These are phyloP conservation scores for Nakaseomyces delphensis DNA, from an alignment of 1,139 yeast species.

Conservation along the genomic window DNA sequence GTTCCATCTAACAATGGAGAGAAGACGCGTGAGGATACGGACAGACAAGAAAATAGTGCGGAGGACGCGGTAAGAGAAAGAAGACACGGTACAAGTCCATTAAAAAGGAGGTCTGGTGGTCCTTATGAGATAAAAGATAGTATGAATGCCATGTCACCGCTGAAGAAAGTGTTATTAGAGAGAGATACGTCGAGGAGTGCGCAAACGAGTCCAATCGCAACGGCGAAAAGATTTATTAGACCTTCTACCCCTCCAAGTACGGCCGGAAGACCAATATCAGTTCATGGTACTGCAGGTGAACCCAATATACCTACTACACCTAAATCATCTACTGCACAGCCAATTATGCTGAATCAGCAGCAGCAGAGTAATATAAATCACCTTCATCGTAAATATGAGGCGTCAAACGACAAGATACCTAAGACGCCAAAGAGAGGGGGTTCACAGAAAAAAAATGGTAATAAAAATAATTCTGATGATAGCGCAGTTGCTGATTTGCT, in stretches of 20 bases:
- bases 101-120: conserved; percentile 2
- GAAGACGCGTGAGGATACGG: conserved; percentile 7
- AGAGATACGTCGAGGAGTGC: conserved; percentile 3
- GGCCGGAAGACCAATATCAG: neutral
- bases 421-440: neutral
- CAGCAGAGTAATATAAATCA: neutral
- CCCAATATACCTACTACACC: neutral
- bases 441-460: conserved; percentile 7
- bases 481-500: conserved; percentile 31
- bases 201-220: conserved; percentile 1
- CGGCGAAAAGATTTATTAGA: conserved; percentile 1
- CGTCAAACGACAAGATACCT: neutral
- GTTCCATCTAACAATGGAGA: conserved; percentile 17
- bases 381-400: neutral
- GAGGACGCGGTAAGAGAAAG: conserved; percentile 7
- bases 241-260: conserved; percentile 4
- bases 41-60: conserved; percentile 8
- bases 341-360: neutral
- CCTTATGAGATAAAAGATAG: neutral
- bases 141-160: conserved; percentile 5
- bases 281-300: neutral
- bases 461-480: conserved; percentile 11
- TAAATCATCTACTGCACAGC: neutral
- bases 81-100: neutral
- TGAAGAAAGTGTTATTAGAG: conserved; percentile 3